Base-by-base conservation (phyloP, 495 filamentous ascomycete species). In the Aspergillus mulundensis region DNA sequence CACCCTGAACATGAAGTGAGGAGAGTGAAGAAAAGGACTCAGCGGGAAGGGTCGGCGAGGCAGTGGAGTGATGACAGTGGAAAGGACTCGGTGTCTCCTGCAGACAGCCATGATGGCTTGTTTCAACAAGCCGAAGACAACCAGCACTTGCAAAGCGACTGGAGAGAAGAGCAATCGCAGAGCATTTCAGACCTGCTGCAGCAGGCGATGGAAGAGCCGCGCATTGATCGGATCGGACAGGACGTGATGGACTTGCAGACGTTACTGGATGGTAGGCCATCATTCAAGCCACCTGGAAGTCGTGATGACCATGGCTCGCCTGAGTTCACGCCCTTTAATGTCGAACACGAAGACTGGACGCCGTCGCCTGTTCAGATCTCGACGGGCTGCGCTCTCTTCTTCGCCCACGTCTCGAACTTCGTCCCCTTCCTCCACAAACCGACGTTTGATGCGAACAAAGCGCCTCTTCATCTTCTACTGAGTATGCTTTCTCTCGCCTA, bases 401-500 rank as follows among this genome's bases (percentile, higher is more conserved):
- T 73, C 44, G 50, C 41, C 3, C 60, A 67, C 40, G 56, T 70
- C 56, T 62, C 67, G 11, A 58, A 58, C 34, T 73, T 71, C 23
- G 21, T 70, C 40, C 70, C 70, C 0, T 71, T 73, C 46, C 54
- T 73, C 20, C 70, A 73, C 50, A 53, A 58, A 36, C 54, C 65
- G 1, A 71, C 67, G 0, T 73, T 73, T 39, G 62, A 71, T 32
- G 12, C 66, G 0, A 60, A 56, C 16, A 59, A 60, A 25, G 19
- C 32, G 3, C 23, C 67, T 20, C 54, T 45, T 6, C 34, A 63
- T 16, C 50, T 73, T 15, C 40, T 68, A 1, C 60, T 74, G 20
- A 66, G 64, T 39, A 68, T 74, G 14, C 64, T 74, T n/a, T 67
- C 38, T 15, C 66, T 74, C 14, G 67, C 51, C 4, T 74, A 68